Evolutionary conservation across 495 filamentous ascomycete species (phyloP).

Genomic region (Hyaloscypha hepaticicola): DNA sequence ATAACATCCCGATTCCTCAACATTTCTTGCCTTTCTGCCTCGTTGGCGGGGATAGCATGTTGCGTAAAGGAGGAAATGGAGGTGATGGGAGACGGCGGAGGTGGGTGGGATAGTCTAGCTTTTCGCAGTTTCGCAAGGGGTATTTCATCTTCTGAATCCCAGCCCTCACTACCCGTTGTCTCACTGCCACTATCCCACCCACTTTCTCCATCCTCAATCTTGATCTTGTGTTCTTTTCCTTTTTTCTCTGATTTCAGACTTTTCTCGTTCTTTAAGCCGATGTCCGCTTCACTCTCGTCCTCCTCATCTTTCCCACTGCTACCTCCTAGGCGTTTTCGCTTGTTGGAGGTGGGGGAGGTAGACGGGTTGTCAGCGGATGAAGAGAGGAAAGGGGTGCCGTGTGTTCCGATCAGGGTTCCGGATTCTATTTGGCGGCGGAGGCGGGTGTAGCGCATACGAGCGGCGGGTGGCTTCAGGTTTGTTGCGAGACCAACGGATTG

Average conservation of each 20-base stretch:
- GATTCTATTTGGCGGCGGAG: constrained; percentile 38
- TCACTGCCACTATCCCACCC: neutral
- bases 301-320: neutral
- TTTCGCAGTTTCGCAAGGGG: constrained; percentile 26
- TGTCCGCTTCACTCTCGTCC: too few species aligned
- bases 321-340: neutral
- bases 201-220: constrained; percentile 3
- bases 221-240: neutral
- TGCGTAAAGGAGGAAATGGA: too few species aligned
- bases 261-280: too few species aligned
- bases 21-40: too few species aligned
- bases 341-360: neutral
- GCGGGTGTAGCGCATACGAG: constrained; percentile 40
- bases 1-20: neutral
- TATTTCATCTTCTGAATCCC: constrained; percentile 27
- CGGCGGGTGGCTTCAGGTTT: constrained; percentile 38
- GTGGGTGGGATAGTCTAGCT: neutral
- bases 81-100: neutral
- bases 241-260: too few species aligned
- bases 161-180: neutral
- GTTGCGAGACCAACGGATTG: constrained; percentile 34
- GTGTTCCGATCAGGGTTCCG: constrained; percentile 29
- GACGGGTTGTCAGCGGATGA: neutral
- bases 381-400: constrained; percentile 21
- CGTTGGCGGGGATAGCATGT: neutral